phyloP scores from a whole-genome alignment of 768 basidiomycete genomes.

The Gymnopilus junonius region DNA sequence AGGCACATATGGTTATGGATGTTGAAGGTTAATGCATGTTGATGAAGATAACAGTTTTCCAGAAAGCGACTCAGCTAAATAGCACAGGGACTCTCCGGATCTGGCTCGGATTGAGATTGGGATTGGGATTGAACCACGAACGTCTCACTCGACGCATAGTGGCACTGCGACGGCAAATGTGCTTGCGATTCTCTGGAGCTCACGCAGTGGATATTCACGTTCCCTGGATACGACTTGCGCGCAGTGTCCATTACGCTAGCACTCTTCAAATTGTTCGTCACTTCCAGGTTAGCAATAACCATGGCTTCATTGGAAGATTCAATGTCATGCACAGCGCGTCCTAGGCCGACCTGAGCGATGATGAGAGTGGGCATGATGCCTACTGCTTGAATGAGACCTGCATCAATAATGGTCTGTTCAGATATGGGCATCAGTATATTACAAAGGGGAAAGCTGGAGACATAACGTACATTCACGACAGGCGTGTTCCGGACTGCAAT shows the following conservation, averaged over 20 bases:
- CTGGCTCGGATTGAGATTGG: neutral
- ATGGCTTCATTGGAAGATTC: conserved; percentile 22
- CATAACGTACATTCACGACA: conserved; percentile 22
- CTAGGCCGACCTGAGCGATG: conserved; percentile 38
- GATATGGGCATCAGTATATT: neutral
- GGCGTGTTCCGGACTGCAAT: conserved; percentile 30
- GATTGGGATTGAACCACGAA: neutral
- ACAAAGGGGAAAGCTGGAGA: neutral
- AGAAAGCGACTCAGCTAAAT: neutral
- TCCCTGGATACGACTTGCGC: neutral
- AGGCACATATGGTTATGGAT: neutral
- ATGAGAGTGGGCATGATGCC: conserved; percentile 41
- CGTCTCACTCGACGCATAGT: conserved; percentile 12
- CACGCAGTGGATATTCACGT: neutral
- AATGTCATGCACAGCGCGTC: conserved; percentile 30
- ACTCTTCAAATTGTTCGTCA: conserved; percentile 10
- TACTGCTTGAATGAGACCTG: conserved; percentile 35
- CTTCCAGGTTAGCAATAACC: conserved; percentile 6
- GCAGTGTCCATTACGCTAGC: neutral
- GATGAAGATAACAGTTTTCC: neutral
- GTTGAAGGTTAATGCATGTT: no score
- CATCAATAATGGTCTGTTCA: conserved; percentile 24
- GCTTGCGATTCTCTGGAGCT: conserved; percentile 9
- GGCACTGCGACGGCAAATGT: neutral
- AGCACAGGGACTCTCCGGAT: neutral